Evolutionary conservation across 1,139 yeast genomes (phyloP).

Genomic region (Scheffersomyces lignicola): DNA sequence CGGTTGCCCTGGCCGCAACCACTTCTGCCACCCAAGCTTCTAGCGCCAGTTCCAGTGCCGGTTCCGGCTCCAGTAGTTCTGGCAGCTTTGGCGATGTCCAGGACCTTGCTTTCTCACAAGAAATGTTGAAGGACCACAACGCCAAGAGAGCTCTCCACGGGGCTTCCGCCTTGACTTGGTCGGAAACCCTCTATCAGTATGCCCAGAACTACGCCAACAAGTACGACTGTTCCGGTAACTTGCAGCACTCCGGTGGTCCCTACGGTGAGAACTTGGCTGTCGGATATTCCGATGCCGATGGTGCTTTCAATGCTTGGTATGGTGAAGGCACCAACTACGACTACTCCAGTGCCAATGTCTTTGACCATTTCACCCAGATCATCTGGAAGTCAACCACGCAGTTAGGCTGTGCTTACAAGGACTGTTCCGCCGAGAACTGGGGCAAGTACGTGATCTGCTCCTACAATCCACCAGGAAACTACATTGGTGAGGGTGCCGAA

Average conservation of each 20-base stretch:
- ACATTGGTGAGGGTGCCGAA: conserved; percentile 42
- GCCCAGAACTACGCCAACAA: conserved; percentile 71
- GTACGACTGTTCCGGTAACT: conserved; percentile 67
- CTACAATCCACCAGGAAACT: conserved; percentile 54
- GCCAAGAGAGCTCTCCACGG: conserved; percentile 65
- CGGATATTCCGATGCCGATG: conserved; percentile 56
- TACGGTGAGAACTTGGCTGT: conserved; percentile 89
- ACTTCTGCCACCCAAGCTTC: conserved; percentile 7
- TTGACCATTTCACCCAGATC: conserved; percentile 84
- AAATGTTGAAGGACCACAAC: conserved; percentile 63
- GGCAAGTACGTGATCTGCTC: conserved; percentile 56
- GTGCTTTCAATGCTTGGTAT: conserved; percentile 84
- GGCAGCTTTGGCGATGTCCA: conserved; percentile 10
- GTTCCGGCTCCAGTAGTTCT: conserved; percentile 8
- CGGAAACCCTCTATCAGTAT: conserved; percentile 54
- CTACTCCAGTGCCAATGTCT: conserved; percentile 35
- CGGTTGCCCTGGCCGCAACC: conserved; percentile 7
- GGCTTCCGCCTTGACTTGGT: conserved; percentile 65
- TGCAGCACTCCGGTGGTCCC: conserved; percentile 74
- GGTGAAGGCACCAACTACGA: conserved; percentile 62
- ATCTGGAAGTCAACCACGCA: conserved; percentile 73
- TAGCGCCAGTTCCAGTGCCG: conserved; percentile 10
- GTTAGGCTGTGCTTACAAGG: conserved; percentile 73
- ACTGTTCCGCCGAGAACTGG: conserved; percentile 47
- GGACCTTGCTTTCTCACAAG: conserved; percentile 11